Evolutionary conservation across 1,284 basidiomycete genomes (phyloP).

Genomic region (Amylostereum chailletii): DNA sequence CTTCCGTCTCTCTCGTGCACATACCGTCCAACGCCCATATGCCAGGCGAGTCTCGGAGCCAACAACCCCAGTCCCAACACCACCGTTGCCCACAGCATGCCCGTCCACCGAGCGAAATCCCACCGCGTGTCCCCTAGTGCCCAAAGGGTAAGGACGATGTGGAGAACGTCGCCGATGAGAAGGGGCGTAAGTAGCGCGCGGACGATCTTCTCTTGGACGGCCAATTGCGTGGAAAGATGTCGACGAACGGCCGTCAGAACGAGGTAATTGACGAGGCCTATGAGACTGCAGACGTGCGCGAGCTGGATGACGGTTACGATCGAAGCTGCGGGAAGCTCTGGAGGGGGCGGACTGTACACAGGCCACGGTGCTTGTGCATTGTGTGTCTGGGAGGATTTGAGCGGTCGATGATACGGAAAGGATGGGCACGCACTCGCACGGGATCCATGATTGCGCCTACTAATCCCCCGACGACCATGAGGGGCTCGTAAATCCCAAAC

Average conservation of each 20-base stretch:
- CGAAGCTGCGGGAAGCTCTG: slow-evolving; percentile 48
- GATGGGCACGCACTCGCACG: slow-evolving; percentile 36
- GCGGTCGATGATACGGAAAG: slow-evolving; percentile 5
- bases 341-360: slow-evolving; percentile 32
- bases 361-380: slow-evolving; percentile 71
- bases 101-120: slow-evolving; percentile 50
- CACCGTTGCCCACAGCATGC: slow-evolving; percentile 60
- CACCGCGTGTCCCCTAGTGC: slow-evolving; percentile 60
- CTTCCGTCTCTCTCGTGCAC: slow-evolving; percentile 52
- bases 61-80: slow-evolving; percentile 55
- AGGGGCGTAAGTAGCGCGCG: slow-evolving; percentile 55
- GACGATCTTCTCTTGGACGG: slow-evolving; percentile 63
- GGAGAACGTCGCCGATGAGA: slow-evolving; percentile 56
- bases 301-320: slow-evolving; percentile 61
- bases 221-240: slow-evolving; percentile 47
- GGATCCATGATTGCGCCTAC: slow-evolving; percentile 61
- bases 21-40: slow-evolving; percentile 64
- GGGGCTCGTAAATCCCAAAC: slow-evolving; percentile 67
- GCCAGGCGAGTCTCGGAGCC: slow-evolving; percentile 63
- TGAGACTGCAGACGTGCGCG: slow-evolving; percentile 64
- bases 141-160: slow-evolving; percentile 62
- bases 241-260: slow-evolving; percentile 50
- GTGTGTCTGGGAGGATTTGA: slow-evolving; percentile 38
- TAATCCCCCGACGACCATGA: slow-evolving; percentile 54
- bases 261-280: slow-evolving; percentile 63